Base-by-base conservation (phyloP, 2,329 filamentous ascomycete genomes). In the Trichoderma sp. region DNA sequence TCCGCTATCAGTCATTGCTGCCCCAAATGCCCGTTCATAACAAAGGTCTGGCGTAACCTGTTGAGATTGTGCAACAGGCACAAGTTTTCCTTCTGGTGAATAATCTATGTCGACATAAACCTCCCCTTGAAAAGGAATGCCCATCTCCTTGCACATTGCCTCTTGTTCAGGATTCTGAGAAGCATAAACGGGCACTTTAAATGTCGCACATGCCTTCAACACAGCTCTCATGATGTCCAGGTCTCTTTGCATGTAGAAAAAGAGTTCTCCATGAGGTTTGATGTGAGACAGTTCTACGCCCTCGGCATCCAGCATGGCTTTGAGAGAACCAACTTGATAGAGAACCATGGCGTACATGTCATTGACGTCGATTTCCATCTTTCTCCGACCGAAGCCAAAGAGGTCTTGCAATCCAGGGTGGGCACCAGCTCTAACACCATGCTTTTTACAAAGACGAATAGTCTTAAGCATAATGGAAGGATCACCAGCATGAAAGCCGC, bases 331-430 rank as follows among this genome's bases (percentile, higher is more conserved):
- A 8, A 63, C 60, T 63, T 63, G 60, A 24, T 63, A 63, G 4
- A 63, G 60, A 63, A 63, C 31, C 60, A 63, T 63, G 60, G 60
- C 60, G n/a, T 63, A 63, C 60, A 63, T 63, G 31, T 63, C 60
- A 7, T 63, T 35, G 60, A 63, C 60, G 11, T 63, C 60, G 29
- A 63, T 35, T 63, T 63, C 60, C 29, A 63, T 63, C 11, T 63
- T 63, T 24, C 60, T 63, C 18, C 60, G 60, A 35, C 60, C 60
- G 31, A 63, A 63, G 18, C 60, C 50, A 24, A 56, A 56, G 11
- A 56, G 14, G 21, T 56, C 50, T 56, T 56, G 50, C 50, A 56
- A 24, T 4, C 50, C 50, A 4, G 50, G 50, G 50, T 56, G 50
- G 24, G 50, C 50, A 24, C 50, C 50, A 6, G 50, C 50, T 24